phyloP scores from a whole-genome alignment of 1,139 yeast genomes.

The Taphrina deformans region DNA sequence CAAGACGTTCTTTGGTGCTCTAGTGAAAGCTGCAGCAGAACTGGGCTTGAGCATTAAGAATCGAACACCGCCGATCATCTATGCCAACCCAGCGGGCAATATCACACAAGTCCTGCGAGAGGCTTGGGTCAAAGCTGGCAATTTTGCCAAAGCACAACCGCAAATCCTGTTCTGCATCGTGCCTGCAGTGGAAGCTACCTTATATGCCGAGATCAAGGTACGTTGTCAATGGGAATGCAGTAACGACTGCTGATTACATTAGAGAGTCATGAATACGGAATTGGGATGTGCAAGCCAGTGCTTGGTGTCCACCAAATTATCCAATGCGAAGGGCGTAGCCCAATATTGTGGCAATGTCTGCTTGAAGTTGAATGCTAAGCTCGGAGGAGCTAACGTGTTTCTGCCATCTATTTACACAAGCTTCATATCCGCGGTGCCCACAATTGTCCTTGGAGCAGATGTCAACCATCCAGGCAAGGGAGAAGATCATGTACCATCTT shows the following conservation, averaged over 20 bases:
- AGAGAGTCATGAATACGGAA: conserved; percentile 34
- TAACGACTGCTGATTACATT: background rate
- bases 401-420: conserved; percentile 27
- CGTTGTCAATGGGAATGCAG: background rate
- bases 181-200: conserved; percentile 34
- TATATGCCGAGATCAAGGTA: conserved; percentile 35
- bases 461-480: conserved; percentile 42
- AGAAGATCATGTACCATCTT: conserved; percentile 39
- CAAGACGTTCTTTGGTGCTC: background rate
- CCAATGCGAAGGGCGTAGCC: conserved; percentile 9
- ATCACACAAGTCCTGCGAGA: conserved; percentile 20
- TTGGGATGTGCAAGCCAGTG: conserved; percentile 37
- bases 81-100: conserved; percentile 19
- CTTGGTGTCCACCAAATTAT: conserved; percentile 32
- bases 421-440: conserved; percentile 25
- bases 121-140: conserved; percentile 33
- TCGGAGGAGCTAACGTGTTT: conserved; percentile 39
- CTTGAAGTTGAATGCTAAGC: conserved; percentile 40
- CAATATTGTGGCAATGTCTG: conserved; percentile 41
- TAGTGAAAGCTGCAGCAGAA: background rate
- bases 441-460: conserved; percentile 44
- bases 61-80: conserved; percentile 27
- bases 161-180: conserved; percentile 35
- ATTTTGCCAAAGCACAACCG: conserved; percentile 35
- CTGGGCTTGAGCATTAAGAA: conserved; percentile 23